Evolutionary conservation across 225 moss, liverwort and hornwort species (phyloP).

Genomic region (Lunularia cruciata): DNA sequence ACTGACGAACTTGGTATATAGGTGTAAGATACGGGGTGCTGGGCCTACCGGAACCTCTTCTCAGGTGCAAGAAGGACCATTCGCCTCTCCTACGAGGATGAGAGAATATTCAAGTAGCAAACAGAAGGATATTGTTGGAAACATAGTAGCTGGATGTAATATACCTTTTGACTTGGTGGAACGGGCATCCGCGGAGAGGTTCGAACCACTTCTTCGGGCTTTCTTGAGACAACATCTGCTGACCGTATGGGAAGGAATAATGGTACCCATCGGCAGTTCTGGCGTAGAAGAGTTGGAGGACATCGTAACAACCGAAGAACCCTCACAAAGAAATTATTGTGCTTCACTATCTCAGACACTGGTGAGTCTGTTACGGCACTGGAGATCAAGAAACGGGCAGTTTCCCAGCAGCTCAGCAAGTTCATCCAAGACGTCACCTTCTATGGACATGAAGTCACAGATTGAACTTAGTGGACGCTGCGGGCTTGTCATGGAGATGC

Average conservation of each 20-base stretch:
- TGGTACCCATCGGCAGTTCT: conserved; percentile 3
- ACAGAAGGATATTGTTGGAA: not conserved
- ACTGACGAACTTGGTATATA: conserved; percentile 6
- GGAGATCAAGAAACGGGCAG: conserved; percentile 7
- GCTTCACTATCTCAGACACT: conserved; percentile 13
- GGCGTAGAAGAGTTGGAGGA: not conserved
- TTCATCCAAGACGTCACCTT: conserved; percentile 11
- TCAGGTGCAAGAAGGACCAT: not conserved
- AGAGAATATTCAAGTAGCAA: not conserved
- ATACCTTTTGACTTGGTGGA: conserved; percentile 21
- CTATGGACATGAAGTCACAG: conserved; percentile 38
- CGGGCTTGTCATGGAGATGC: conserved; percentile 72
- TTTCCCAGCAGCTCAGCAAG: not conserved
- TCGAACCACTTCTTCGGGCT: conserved; percentile 34
- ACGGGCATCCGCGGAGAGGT: conserved; percentile 33
- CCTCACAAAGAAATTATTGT: not conserved
- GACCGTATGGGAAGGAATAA: conserved; percentile 9
- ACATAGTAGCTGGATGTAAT: not conserved
- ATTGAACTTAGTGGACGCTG: conserved; percentile 69
- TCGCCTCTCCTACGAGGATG: conserved; percentile 4
- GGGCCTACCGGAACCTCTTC: not conserved
- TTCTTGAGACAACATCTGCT: conserved; percentile 26
- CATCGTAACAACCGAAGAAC: not conserved
- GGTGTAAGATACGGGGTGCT: not conserved
- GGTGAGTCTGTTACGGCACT: conserved; percentile 20